A percentile compares a stretch with the other conserved stretches of the same genome.
Conservation (phyloP, 2,329 filamentous ascomycete genomes). For the Metarhizium sp. region DNA sequence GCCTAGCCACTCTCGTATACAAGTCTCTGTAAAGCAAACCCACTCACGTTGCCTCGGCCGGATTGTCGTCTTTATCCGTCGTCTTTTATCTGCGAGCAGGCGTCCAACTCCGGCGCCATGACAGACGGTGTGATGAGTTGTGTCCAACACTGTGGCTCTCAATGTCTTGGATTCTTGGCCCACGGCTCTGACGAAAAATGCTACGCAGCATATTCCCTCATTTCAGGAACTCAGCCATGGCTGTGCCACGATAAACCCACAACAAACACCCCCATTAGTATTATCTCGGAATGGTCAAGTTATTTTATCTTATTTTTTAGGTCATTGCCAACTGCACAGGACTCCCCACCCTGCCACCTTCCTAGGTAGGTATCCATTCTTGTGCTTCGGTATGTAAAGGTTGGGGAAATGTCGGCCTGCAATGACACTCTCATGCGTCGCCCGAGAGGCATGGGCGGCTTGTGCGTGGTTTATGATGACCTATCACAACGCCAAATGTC, state of each 20-base stretch:
- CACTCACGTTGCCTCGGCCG: background rate
- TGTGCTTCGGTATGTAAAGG: no score
- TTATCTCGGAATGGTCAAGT: background rate
- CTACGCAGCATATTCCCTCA: background rate
- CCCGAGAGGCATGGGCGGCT: no score
- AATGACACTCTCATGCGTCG: no score
- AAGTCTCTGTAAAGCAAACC: no score
- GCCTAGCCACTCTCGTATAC: no score
- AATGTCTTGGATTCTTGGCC: background rate
- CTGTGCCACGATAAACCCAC: background rate
- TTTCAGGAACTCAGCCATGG: background rate
- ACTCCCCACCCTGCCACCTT: no score
- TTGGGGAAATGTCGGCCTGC: no score
- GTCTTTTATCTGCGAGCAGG: background rate
- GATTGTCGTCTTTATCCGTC: background rate
- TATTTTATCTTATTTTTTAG: no score
- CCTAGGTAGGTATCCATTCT: no score
- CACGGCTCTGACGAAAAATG: background rate
- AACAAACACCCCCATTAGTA: background rate
- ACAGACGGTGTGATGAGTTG: background rate
- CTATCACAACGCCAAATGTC: no score
- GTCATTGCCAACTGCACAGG: no score
- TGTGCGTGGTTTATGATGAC: no score
- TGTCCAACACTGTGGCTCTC: background rate
- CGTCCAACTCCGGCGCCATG: conserved; percentile 1